A percentile compares a stretch with the other conserved stretches of the same genome.
phyloP scores from a whole-genome alignment of 2,329 filamentous ascomycete genomes.

The Colletotrichum euphorbiae region DNA sequence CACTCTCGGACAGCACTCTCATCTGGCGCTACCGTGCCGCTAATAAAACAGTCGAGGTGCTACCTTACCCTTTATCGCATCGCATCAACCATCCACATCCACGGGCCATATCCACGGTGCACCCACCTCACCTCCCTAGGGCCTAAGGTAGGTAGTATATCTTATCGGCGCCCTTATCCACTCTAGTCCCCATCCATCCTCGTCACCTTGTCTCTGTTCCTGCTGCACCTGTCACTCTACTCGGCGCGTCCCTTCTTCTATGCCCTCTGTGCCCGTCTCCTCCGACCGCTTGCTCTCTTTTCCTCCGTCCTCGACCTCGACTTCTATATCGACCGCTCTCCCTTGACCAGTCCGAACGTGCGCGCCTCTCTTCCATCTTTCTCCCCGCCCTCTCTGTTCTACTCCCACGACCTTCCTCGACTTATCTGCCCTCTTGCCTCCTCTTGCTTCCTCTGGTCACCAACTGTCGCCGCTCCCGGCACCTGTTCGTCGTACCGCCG shows the following conservation, averaged over 20 bases:
- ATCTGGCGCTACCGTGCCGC: constrained; percentile 22
- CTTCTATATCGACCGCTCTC: constrained; percentile 14
- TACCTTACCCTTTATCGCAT: constrained; percentile 39
- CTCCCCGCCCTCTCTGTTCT: constrained; percentile 1
- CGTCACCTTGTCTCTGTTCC: constrained; percentile 32
- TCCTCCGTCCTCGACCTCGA: constrained; percentile 27
- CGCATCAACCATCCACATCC: constrained; percentile 16
- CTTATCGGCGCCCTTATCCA: constrained; percentile 35
- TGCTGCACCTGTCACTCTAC: constrained; percentile 32
- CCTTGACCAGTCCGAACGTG: neutral
- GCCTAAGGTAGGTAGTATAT: constrained; percentile 14
- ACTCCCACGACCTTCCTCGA: constrained; percentile 35
- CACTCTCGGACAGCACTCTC: neutral
- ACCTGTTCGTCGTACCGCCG: constrained; percentile 27
- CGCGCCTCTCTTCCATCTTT: neutral
- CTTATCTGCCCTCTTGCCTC: constrained; percentile 23
- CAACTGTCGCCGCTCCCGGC: neutral
- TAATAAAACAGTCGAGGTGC: constrained; percentile 23
- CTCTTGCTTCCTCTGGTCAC: constrained; percentile 2
- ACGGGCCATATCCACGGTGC: constrained; percentile 7
- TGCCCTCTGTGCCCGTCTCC: constrained; percentile 29
- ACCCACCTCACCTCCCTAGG: neutral
- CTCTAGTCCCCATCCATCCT: constrained; percentile 30
- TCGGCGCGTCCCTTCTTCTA: constrained; percentile 39
- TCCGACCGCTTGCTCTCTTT: constrained; percentile 12